Conservation (phyloP, 495 filamentous ascomycete species). For the Aspergillus haitiensis region DNA sequence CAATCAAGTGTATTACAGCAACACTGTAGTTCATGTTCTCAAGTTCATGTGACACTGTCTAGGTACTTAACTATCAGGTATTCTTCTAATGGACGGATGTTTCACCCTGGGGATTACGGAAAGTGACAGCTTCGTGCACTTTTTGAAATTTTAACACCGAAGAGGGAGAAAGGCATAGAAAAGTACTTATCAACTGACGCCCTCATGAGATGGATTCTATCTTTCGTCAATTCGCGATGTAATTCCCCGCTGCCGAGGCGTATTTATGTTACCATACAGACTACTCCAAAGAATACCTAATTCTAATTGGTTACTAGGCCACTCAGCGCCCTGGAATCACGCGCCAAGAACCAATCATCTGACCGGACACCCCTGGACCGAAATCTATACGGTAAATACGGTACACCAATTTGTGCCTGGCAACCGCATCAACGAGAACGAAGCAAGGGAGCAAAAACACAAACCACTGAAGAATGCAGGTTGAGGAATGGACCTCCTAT, state of each 20-base stretch:
- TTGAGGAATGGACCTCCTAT: conserved; percentile 6
- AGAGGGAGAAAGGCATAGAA: neutral
- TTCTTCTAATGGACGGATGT: too few relatives aligned
- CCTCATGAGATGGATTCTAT: too few relatives aligned
- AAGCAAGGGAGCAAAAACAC: conserved; percentile 9
- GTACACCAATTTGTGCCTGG: neutral
- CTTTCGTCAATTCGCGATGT: neutral
- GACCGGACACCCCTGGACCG: neutral
- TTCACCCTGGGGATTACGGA: too few relatives aligned
- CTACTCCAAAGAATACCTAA: neutral
- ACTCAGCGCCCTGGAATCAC: neutral
- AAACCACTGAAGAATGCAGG: conserved; percentile 6
- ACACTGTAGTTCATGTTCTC: too few relatives aligned
- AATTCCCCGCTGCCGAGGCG: neutral
- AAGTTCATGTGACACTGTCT: too few relatives aligned
- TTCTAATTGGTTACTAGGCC: neutral
- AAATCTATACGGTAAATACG: neutral
- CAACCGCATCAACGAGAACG: neutral
- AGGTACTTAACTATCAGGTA: too few relatives aligned
- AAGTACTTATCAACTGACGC: neutral
- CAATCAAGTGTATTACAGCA: too few relatives aligned
- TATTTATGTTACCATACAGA: neutral
- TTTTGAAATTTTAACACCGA: too few relatives aligned
- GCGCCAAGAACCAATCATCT: neutral
- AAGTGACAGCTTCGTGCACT: too few relatives aligned